phyloP scores from a whole-genome alignment of 140 eudicot genomes.

The Ambrosia hybrid region DNA sequence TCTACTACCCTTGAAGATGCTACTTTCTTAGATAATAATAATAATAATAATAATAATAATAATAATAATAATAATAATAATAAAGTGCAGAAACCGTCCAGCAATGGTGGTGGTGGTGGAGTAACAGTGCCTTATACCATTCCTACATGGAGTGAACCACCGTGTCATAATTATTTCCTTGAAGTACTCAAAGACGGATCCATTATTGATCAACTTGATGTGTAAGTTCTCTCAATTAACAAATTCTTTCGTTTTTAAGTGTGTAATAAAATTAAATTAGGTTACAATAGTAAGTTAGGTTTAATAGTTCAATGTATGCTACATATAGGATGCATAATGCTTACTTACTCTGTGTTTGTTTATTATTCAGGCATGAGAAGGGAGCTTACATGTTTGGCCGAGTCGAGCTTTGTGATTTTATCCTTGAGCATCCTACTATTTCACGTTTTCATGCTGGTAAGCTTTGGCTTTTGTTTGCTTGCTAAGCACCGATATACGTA shows the following conservation, averaged over 20 bases:
- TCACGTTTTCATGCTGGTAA: constrained; percentile 98
- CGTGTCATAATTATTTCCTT: constrained; percentile 53
- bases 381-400: constrained; percentile 99
- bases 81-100: constrained; percentile 31
- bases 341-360: background rate
- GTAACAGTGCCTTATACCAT: constrained; percentile 61
- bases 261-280: too few relatives aligned
- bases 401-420: constrained; percentile 86
- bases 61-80: constrained; percentile 10
- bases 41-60: too few relatives aligned
- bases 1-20: constrained; percentile 11
- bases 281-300: too few relatives aligned
- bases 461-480: background rate
- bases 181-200: constrained; percentile 94
- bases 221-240: constrained; percentile 43
- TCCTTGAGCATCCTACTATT: constrained; percentile 93
- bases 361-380: constrained; percentile 59
- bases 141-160: constrained; percentile 91
- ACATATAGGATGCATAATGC: too few relatives aligned
- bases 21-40: constrained; percentile 14
- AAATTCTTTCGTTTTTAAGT: too few relatives aligned
- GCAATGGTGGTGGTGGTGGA: constrained; percentile 21
- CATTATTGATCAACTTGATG: constrained; percentile 68
- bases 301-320: too few relatives aligned
- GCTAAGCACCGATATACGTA: background rate